Evolutionary conservation across 768 basidiomycete species (phyloP), one percentile per base, ranked within the genome.

Genomic region (Boletus rubescentipes): DNA sequence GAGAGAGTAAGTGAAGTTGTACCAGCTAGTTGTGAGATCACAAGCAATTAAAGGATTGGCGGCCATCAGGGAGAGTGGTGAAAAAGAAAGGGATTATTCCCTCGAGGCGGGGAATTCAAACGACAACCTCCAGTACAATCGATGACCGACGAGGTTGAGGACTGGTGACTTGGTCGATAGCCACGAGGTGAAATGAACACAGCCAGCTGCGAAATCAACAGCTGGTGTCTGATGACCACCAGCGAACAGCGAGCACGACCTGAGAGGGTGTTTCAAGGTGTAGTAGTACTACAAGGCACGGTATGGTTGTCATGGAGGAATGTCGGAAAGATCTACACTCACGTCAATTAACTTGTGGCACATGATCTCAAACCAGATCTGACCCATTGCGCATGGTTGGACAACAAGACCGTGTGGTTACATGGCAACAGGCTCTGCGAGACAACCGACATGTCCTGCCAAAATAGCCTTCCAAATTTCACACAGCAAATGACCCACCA

Each of bases 1-100:
- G 39, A 77, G 64, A 49, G 72, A 50, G 9, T 68, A 65, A 31
- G 68, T 34, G 49, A 66, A 63, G 52, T 40, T 38, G 54, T 67
- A 67, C 61, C 54, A 55, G 53, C 59, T 51, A 14, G 49, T 47
- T 21, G 42, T 16, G 12, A 49, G 15, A 46, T 42, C 50, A 42
- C 61, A 67, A 51, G 53, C 37, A 40, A 32, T 56, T 8, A 40
- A 54, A 50, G 32, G 39, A 53, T 38, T 53, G 51, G 42, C 34
- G 31, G 57, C 70, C 58, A 69, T 62, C 6, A 57, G 40, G 31
- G 60, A 62, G 36, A 34, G 55, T 54, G 48, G 37, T 46, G n/a
- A 20, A 54, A 67, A 56, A 34, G 57, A 58, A 46, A 34, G 41
- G 21, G 58, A 37, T 10, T 49, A 31, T 58, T 55, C 51, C 59